phyloP scores from a whole-genome alignment of 805 yeast genomes.

The Debaryomyces tyrocola region DNA sequence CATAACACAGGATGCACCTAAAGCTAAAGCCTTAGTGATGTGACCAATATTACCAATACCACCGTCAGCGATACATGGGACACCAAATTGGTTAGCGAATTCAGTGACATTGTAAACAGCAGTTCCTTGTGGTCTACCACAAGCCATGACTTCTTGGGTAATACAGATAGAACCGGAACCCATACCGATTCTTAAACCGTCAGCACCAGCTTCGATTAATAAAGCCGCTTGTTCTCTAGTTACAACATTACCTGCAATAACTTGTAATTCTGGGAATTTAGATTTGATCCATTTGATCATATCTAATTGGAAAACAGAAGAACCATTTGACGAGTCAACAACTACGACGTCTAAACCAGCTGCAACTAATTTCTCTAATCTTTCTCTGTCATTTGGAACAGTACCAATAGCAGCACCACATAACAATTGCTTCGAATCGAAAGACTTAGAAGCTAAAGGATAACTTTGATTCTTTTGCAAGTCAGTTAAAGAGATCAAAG shows the following conservation, averaged over 20 bases:
- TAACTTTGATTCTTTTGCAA: constrained; percentile 91
- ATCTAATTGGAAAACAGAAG: constrained; percentile 90
- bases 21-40: constrained; percentile 92
- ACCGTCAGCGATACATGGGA: constrained; percentile 99
- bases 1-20: constrained; percentile 97
- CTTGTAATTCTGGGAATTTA: constrained; percentile 76
- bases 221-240: constrained; percentile 98
- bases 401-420: constrained; percentile 99
- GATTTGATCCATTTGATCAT: constrained; percentile 90
- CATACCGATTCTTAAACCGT: constrained; percentile 98
- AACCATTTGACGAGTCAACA: constrained; percentile 95
- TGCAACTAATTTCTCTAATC: constrained; percentile 80
- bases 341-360: constrained; percentile 98
- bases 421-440: constrained; percentile 88
- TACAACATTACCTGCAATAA: constrained; percentile 97
- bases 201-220: constrained; percentile 93
- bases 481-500: constrained; percentile 92
- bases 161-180: constrained; percentile 99
- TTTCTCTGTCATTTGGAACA: constrained; percentile 79
- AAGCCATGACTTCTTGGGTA: constrained; percentile 99
- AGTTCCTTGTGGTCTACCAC: constrained; percentile 99
- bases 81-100: constrained; percentile 93
- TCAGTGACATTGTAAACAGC: constrained; percentile 94
- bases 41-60: constrained; percentile 99
- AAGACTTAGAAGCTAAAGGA: constrained; percentile 94